phyloP scores from a whole-genome alignment of 2,329 filamentous ascomycete species.

The Ceratocystis ficicola region DNA sequence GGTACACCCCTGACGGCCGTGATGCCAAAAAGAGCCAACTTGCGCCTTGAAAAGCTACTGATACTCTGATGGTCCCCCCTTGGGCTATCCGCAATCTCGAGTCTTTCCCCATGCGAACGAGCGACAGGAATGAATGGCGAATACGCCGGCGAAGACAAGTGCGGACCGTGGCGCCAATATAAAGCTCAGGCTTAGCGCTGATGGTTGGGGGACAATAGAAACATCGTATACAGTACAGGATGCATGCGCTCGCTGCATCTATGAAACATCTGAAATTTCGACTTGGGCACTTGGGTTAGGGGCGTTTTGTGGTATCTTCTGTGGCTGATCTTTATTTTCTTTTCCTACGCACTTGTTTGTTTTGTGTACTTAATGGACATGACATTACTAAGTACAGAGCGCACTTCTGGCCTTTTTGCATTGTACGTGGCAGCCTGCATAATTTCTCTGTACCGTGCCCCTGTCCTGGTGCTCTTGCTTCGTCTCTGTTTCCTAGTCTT shows the following conservation, averaged over 20 bases:
- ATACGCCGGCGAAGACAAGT: not conserved
- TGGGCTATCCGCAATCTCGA: not conserved
- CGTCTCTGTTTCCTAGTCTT: not conserved
- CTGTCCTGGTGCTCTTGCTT: not conserved
- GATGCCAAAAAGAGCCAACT: slow-evolving; percentile 49
- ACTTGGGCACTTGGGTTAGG: slow-evolving; percentile 1
- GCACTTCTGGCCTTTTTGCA: not conserved
- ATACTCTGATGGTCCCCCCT: not conserved
- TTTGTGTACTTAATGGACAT: not conserved
- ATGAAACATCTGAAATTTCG: slow-evolving; percentile 2
- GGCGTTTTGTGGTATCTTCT: slow-evolving; percentile 4
- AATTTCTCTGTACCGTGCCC: not conserved
- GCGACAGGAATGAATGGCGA: not conserved
- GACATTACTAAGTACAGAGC: not conserved
- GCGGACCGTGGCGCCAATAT: not conserved
- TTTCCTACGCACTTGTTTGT: not conserved
- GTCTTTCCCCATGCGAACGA: not conserved
- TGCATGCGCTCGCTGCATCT: not conserved
- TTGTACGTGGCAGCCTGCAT: not conserved
- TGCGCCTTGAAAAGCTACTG: slow-evolving; percentile 23
- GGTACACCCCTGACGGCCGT: slow-evolving; percentile 51
- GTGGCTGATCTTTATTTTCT: not conserved
- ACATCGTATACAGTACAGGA: not conserved
- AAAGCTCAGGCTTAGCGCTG: no score
- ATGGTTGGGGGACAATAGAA: not conserved